phyloP scores from a whole-genome alignment of 2,329 filamentous ascomycete genomes.

The Lasiodiplodia gonubiensis region DNA sequence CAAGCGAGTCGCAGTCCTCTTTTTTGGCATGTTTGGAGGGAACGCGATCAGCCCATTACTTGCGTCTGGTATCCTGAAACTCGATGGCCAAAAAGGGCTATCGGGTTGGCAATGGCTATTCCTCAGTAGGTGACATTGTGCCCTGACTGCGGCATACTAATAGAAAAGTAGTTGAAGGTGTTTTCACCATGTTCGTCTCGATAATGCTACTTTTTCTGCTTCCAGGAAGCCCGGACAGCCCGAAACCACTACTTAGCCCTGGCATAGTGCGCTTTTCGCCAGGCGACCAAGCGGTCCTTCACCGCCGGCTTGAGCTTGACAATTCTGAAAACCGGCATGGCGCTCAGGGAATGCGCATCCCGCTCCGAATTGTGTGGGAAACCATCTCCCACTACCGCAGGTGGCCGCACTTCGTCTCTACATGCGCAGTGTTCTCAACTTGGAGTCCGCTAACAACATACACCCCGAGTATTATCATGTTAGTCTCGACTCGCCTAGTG shows the following conservation, averaged over 20 bases:
- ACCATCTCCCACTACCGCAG: conserved; percentile 54
- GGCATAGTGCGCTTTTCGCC: conserved; percentile 49
- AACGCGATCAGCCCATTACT: conserved; percentile 57
- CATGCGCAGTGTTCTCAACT: conserved; percentile 59
- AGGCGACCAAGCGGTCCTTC: conserved; percentile 43
- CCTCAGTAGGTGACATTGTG: conserved; percentile 42
- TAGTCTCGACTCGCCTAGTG: background rate
- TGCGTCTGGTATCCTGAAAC: conserved; percentile 55
- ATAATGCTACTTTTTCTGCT: conserved; percentile 51
- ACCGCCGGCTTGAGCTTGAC: conserved; percentile 44
- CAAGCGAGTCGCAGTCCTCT: conserved; percentile 57
- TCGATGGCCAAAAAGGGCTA: conserved; percentile 50
- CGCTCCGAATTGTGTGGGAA: conserved; percentile 49
- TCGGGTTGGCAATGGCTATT: conserved; percentile 61
- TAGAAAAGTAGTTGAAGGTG: conserved; percentile 47
- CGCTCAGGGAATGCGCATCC: conserved; percentile 46
- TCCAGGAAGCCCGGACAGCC: conserved; percentile 51
- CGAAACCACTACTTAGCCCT: conserved; percentile 46
- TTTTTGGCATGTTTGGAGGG: conserved; percentile 61
- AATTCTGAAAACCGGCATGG: conserved; percentile 41
- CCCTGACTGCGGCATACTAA: no score
- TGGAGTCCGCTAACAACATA: conserved; percentile 61
- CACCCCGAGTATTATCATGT: conserved; percentile 52
- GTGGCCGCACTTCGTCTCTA: conserved; percentile 56
- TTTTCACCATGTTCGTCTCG: conserved; percentile 51